Evolutionary conservation across 2,329 filamentous ascomycete genomes (phyloP), one percentile per base, ranked within the genome.

Genomic region (Xylaria arbuscula): DNA sequence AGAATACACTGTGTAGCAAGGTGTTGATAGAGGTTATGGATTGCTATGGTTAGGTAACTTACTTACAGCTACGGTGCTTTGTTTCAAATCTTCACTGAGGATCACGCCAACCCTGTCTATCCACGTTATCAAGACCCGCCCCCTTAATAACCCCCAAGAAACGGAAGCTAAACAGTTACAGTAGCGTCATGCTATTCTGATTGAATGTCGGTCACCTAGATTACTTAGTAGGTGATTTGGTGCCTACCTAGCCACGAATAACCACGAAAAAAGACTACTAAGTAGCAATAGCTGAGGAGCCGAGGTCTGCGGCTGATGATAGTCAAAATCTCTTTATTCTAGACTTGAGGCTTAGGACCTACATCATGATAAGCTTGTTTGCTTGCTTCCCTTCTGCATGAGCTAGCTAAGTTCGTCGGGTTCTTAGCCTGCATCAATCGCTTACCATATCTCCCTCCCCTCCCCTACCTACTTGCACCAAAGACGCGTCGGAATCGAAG

Each of bases 401-500:
- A 11, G 32, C 10, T 57, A 45, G 55, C 55, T 32, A 45, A 7
- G 19, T 3, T 45, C 22, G 17, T 19, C 32, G 11, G 3, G 22
- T 19, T 42, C 13, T 9, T 47, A 17, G n/a, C 4, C 15, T 36
- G 6, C 5, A 40, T 24, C 38, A 19, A 24, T 62, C 34, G 47
- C 11, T 22, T 17, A 5, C 28, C 34, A 3, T 45, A n/a, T 45
- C 40, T 45, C n/a, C 4, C 15, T 17, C 4, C 15, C 15, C 17
- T 45, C 15, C 7, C 40, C 40, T 45, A 7, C n/a, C 28, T 55
- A 32, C 17, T 10, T 34, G n/a, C 11, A 10, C 54, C 17, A 55
- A 45, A 15, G 24, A 63, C 68, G 68, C 66, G 62, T 66, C 66
- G 45, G 53, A 62, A 53, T 28, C 28, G 28, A 28, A 5, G 28